Evolutionary conservation across 2,329 filamentous ascomycete genomes (phyloP).

Genomic region (Neophaeococcomyces mojaviensis): DNA sequence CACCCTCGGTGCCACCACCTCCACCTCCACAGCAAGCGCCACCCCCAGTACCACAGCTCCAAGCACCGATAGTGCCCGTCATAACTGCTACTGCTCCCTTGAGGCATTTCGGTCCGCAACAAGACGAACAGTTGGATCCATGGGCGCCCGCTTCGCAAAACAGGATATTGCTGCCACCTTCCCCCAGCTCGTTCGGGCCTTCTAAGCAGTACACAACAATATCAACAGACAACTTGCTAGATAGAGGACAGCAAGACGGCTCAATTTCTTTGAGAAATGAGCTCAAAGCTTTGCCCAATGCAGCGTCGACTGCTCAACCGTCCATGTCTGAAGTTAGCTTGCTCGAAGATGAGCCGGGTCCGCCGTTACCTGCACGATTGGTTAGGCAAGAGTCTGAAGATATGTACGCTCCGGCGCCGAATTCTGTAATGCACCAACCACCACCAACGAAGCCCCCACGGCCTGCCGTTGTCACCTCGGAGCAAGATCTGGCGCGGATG

Average conservation of each 20-base stretch:
- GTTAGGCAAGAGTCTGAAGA: slow-evolving; percentile 6
- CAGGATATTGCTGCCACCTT: slow-evolving; percentile 11
- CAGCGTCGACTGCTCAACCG: neutral
- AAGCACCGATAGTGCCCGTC: slow-evolving; percentile 2
- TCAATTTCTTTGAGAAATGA: slow-evolving; percentile 1
- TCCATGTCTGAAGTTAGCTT: slow-evolving; percentile 13
- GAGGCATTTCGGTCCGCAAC: neutral
- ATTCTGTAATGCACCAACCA: slow-evolving; percentile 9
- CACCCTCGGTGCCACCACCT: neutral
- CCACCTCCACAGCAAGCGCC: slow-evolving; percentile 1
- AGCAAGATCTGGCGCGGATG: slow-evolving; percentile 29
- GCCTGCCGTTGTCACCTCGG: slow-evolving; percentile 19
- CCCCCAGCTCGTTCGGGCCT: slow-evolving; percentile 15
- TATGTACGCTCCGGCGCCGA: slow-evolving; percentile 6
- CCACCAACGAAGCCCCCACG: slow-evolving; percentile 17
- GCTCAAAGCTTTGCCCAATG: slow-evolving; percentile 2
- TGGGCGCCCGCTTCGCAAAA: slow-evolving; percentile 15
- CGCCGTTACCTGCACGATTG: slow-evolving; percentile 12
- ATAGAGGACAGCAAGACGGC: slow-evolving; percentile 11
- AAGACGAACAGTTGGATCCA: slow-evolving; percentile 15
- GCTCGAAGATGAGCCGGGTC: slow-evolving; percentile 16
- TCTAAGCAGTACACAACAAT: slow-evolving; percentile 16
- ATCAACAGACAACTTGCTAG: slow-evolving; percentile 17
- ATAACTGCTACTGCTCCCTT: neutral
- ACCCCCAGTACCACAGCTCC: slow-evolving; percentile 4